Evolutionary conservation across 2,329 filamentous ascomycete species (phyloP).

Genomic region (Exophiala sideris): DNA sequence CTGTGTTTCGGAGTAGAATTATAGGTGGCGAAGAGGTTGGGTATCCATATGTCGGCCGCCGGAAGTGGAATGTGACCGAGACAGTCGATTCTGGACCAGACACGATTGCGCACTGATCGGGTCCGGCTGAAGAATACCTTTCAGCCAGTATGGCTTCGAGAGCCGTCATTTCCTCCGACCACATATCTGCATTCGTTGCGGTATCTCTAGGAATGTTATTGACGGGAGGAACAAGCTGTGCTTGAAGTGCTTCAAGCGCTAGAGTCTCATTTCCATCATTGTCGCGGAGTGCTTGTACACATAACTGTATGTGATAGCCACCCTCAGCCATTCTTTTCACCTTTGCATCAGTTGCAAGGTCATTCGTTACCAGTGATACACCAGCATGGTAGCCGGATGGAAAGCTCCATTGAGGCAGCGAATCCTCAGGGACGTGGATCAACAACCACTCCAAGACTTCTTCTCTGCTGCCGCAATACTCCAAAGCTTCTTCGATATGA

Average conservation of each 20-base stretch:
- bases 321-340: constrained; percentile 77
- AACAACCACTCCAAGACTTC: constrained; percentile 94
- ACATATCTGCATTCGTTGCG: constrained; percentile 51
- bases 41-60: constrained; percentile 67
- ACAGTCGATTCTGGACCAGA: constrained; percentile 45
- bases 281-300: constrained; percentile 70
- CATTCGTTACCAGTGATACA: constrained; percentile 76
- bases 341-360: constrained; percentile 75
- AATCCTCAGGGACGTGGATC: constrained; percentile 95
- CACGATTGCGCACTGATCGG: constrained; percentile 66
- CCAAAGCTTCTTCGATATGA: constrained; percentile 83
- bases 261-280: constrained; percentile 68
- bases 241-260: constrained; percentile 77
- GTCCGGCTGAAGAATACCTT: constrained; percentile 59
- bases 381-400: constrained; percentile 90
- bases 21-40: constrained; percentile 57
- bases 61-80: constrained; percentile 56
- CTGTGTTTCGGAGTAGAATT: constrained; percentile 59
- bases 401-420: constrained; percentile 86
- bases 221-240: constrained; percentile 48
- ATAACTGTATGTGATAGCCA: constrained; percentile 83
- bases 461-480: constrained; percentile 84
- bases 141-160: constrained; percentile 84
- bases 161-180: constrained; percentile 81
- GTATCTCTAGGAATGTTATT: background rate